phyloP scores from a whole-genome alignment of 2,329 filamentous ascomycete genomes.

The Cordyceps farinosa region DNA sequence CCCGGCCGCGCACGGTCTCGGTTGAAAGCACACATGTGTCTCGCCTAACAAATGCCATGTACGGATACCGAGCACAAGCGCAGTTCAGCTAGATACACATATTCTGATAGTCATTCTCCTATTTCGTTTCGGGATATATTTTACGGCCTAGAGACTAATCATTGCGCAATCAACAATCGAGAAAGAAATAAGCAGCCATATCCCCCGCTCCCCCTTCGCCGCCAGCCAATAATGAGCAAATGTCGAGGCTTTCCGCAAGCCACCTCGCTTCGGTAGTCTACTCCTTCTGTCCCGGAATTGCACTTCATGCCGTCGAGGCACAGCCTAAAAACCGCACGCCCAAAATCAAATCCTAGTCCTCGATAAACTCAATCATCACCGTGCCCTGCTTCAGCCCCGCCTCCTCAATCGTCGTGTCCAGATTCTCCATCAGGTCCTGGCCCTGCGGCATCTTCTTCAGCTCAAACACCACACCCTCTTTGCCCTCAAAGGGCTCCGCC shows the following conservation, averaged over 20 bases:
- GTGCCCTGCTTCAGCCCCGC: constrained; percentile 88
- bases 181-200: background rate
- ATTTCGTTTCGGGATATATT: constrained; percentile 7
- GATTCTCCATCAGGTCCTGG: constrained; percentile 72
- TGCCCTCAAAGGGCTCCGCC: constrained; percentile 76
- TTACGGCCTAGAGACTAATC: background rate
- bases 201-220: background rate
- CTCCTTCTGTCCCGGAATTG: background rate
- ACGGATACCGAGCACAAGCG: too few relatives aligned
- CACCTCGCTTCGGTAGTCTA: background rate
- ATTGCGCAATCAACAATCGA: background rate
- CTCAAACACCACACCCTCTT: constrained; percentile 76
- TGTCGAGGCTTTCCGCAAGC: background rate
- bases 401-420: constrained; percentile 73
- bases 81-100: too few relatives aligned
- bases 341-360: constrained; percentile 39
- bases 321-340: too few relatives aligned
- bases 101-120: background rate
- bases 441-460: constrained; percentile 75
- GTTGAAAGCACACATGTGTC: background rate
- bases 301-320: background rate
- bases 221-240: background rate
- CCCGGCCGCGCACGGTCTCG: background rate
- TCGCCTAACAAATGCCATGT: background rate
- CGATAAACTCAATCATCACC: constrained; percentile 89